Evolutionary conservation across 768 basidiomycete genomes (phyloP).

Genomic region (Boletus coccyginus): DNA sequence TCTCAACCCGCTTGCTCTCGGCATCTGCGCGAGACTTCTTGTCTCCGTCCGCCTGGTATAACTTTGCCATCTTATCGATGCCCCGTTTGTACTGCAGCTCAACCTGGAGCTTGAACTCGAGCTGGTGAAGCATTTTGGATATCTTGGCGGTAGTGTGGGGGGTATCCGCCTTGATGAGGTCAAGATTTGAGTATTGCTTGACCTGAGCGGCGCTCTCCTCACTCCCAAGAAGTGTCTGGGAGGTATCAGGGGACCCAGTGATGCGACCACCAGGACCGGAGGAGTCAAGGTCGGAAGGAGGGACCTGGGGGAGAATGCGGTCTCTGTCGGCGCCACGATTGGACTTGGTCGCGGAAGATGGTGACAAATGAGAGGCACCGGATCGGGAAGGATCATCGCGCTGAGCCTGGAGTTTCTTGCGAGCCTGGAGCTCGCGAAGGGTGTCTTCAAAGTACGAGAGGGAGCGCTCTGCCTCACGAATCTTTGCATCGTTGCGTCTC

Average conservation of each 20-base stretch:
- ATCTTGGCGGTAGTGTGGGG: slow-evolving; percentile 96
- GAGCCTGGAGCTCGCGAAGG: slow-evolving; percentile 76
- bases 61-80: slow-evolving; percentile 98
- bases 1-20: slow-evolving; percentile 90
- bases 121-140: slow-evolving; percentile 95
- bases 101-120: slow-evolving; percentile 98
- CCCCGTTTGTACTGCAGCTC: slow-evolving; percentile 98
- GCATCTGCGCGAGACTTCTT: slow-evolving; percentile 93
- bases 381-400: slow-evolving; percentile 55
- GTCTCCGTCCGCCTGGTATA: slow-evolving; percentile 96
- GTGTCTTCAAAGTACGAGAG: slow-evolving; percentile 87
- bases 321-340: slow-evolving; percentile 28
- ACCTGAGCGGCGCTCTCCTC: slow-evolving; percentile 43
- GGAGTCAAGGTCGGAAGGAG: slow-evolving; percentile 41
- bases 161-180: slow-evolving; percentile 96
- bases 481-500: slow-evolving; percentile 76
- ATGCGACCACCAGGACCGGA: slow-evolving; percentile 26
- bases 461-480: slow-evolving; percentile 80
- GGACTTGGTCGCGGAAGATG: slow-evolving; percentile 16
- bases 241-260: slow-evolving; percentile 38
- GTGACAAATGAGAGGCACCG: slow-evolving; percentile 36
- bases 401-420: slow-evolving; percentile 64
- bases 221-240: slow-evolving; percentile 39
- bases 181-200: slow-evolving; percentile 80
- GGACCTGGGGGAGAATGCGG: slow-evolving; percentile 43